These are phyloP conservation scores for Aspergillus piperis DNA, from an alignment of 2,329 filamentous ascomycete genomes.

Conservation along the genomic window DNA sequence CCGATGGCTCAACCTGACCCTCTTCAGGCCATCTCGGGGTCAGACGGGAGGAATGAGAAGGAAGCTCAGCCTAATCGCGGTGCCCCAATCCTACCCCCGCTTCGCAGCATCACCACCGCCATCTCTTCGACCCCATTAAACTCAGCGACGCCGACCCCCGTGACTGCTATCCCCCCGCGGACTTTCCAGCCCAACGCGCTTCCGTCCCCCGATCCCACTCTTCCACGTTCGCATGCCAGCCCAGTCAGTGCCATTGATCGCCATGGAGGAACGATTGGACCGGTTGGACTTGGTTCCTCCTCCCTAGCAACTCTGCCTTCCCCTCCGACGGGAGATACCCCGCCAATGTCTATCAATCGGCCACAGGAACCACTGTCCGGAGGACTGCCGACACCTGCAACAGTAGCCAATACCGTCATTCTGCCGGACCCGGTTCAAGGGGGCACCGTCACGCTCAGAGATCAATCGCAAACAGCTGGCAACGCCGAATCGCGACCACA, in stretches of 20 bases:
- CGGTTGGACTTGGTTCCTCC: slow-evolving; percentile 38
- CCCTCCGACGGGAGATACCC: slow-evolving; percentile 45
- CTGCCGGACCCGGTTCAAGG: background rate
- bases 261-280: slow-evolving; percentile 9
- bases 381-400: background rate
- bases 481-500: background rate
- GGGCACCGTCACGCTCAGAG: background rate
- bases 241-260: slow-evolving; percentile 24
- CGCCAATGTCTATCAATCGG: background rate
- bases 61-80: background rate
- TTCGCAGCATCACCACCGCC: slow-evolving; percentile 17
- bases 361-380: background rate
- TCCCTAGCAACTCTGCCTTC: slow-evolving; percentile 52
- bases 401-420: background rate
- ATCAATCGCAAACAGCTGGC: background rate
- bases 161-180: background rate
- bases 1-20: background rate
- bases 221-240: slow-evolving; percentile 27
- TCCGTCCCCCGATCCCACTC: slow-evolving; percentile 34
- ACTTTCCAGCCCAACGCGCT: slow-evolving; percentile 19
- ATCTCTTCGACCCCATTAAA: slow-evolving; percentile 4
- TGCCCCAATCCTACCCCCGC: slow-evolving; percentile 5
- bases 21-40: background rate
- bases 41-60: slow-evolving; percentile 14
- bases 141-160: slow-evolving; percentile 4